phyloP scores from a whole-genome alignment of 805 yeast genomes.

The Saccharomycopsis fodiens region DNA sequence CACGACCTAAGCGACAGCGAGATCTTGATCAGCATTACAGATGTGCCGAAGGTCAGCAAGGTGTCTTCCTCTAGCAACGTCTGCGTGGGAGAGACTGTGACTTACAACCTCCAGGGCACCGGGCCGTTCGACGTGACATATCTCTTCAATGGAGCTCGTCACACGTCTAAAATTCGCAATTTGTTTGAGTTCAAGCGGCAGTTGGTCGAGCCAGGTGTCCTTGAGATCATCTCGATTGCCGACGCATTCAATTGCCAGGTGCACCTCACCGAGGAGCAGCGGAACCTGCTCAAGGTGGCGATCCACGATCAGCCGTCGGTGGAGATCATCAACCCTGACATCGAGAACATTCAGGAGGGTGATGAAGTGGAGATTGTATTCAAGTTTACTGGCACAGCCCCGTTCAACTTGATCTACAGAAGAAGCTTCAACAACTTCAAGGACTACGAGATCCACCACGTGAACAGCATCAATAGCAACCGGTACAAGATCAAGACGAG shows the following conservation, averaged over 20 bases:
- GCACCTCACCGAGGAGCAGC: conserved; percentile 21
- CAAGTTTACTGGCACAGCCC: conserved; percentile 68
- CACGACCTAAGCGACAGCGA: conserved; percentile 26
- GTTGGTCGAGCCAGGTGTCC: conserved; percentile 76
- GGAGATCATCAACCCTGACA: conserved; percentile 56
- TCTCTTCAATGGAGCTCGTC: conserved; percentile 54
- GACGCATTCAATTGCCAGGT: conserved; percentile 45
- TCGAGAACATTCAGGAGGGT: conserved; percentile 88
- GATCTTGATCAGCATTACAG: conserved; percentile 57
- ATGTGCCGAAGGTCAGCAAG: conserved; percentile 60
- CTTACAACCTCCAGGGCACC: conserved; percentile 66
- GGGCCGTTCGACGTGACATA: conserved; percentile 77
- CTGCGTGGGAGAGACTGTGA: conserved; percentile 90
- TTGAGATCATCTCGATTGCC: conserved; percentile 57
- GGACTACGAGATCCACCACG: conserved; percentile 27
- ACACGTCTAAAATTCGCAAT: conserved; percentile 44
- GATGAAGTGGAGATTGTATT: conserved; percentile 86
- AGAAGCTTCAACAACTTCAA: conserved; percentile 16
- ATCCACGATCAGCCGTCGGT: conserved; percentile 70
- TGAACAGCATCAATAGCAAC: conserved; percentile 55
- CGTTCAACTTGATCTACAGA: conserved; percentile 71
- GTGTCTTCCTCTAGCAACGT: conserved; percentile 40
- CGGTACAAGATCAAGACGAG: conserved; percentile 70
- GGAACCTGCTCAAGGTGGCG: conserved; percentile 28
- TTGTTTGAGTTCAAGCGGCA: conserved; percentile 49